phyloP scores from a whole-genome alignment of 345 rosid genomes.

The Microcos paniculata region DNA sequence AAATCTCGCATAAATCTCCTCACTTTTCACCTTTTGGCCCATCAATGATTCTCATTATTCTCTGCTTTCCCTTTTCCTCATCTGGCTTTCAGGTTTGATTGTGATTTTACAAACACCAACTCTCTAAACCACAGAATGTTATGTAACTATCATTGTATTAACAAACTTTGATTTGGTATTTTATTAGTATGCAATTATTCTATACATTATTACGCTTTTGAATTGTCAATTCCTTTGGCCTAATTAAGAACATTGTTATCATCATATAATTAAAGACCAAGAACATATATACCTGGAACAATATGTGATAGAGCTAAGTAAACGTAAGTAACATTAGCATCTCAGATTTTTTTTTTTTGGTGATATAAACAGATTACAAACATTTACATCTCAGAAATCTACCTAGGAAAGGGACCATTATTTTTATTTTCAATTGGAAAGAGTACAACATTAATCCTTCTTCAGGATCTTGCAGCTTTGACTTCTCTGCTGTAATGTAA shows the following conservation, averaged over 20 bases:
- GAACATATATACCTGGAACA: not conserved
- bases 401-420: not conserved
- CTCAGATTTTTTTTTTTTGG: not conserved
- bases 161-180: not conserved
- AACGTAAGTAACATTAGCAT: not conserved
- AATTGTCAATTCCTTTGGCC: no score
- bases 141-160: not conserved
- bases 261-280: no score
- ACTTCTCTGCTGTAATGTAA: not conserved
- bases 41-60: not conserved
- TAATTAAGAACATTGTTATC: no score
- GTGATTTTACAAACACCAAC: not conserved
- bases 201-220: no score
- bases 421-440: not conserved
- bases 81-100: not conserved
- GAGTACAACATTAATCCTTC: not conserved
- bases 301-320: conserved; percentile 4
- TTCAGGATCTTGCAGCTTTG: not conserved
- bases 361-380: not conserved
- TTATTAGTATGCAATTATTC: not conserved
- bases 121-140: not conserved
- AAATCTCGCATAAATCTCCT: not conserved
- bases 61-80: not conserved
- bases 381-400: not conserved
- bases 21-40: not conserved